Conservation (phyloP, 1,284 basidiomycete genomes). For the Cystobasidium pallidum region DNA sequence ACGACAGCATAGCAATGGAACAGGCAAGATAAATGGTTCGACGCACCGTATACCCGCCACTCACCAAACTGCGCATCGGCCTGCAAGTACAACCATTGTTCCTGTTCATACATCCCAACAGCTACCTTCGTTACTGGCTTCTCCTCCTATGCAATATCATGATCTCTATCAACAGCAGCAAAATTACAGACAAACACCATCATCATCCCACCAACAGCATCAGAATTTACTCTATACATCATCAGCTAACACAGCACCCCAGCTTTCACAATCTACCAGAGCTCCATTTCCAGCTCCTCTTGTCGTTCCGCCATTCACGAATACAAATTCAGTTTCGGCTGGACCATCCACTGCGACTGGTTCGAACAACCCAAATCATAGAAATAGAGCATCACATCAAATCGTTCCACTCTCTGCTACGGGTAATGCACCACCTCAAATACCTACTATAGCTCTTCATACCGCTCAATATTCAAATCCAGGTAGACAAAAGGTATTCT, state of each 20-base stretch:
- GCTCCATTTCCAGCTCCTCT: conserved; percentile 12
- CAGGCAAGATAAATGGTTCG: conserved; percentile 15
- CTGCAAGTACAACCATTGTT: conserved; percentile 32
- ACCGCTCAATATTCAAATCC: conserved; percentile 40
- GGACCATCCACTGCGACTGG: neutral
- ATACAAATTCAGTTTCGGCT: conserved; percentile 1
- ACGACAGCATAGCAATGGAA: neutral
- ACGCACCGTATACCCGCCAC: conserved; percentile 37
- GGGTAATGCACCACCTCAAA: neutral
- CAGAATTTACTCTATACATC: conserved; percentile 12
- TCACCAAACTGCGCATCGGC: conserved; percentile 39
- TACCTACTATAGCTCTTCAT: conserved; percentile 39
- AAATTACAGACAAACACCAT: conserved; percentile 19
- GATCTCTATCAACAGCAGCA: conserved; percentile 24
- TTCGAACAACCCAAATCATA: conserved; percentile 1
- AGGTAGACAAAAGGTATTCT: conserved; percentile 63
- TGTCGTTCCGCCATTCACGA: neutral
- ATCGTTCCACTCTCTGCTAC: conserved; percentile 33
- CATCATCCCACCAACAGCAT: conserved; percentile 5
- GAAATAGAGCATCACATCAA: conserved; percentile 42
- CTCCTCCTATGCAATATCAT: neutral
- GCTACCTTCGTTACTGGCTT: neutral
- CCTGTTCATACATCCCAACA: conserved; percentile 14
- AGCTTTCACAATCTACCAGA: conserved; percentile 26
- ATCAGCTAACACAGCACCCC: conserved; percentile 11